Base-by-base conservation (phyloP, 2,329 filamentous ascomycete genomes). In the Aspergillus transmontanensis region DNA sequence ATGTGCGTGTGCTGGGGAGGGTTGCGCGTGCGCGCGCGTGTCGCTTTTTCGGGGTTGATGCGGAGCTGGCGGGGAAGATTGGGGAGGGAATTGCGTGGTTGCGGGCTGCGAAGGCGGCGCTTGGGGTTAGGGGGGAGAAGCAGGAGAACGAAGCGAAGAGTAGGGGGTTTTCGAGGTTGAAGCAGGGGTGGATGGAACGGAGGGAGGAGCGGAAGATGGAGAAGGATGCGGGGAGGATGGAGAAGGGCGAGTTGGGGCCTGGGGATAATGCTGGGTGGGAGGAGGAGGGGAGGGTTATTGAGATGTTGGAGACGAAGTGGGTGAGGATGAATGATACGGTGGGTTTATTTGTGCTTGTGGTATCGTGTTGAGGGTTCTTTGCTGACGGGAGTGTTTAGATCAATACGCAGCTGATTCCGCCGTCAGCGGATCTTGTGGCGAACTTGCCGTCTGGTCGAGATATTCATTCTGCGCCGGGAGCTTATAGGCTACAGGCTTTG, bases 301-400 rank as follows among this genome's bases (percentile, higher is more conserved):
- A 95, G 71, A 92, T 95, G 88, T 81, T 99, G 39, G 87, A 96
- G 70, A 85, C 84, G 43, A 97, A 97, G 76, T 97, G 95, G 94
- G 88, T 87, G 65, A 95, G 93, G 80, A 88, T 93, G 78, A 99
- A 99, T 73, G 93, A 97, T 77, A 96, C 92, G 21, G 92, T 96
- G 80, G 34, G 39, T 48, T 16, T 26, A 41, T 34, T 26, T 19
- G 6, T 36, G 14, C 34, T 16, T 36, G 34, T 1, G 1, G 0
- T 21, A 21, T 11, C 2, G 9, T 16, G 10, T 6, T 23, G 4
- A 32, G 28, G 30, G 28, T n/a, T 4, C 4, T 23, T 51, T 6
- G 11, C 64, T 59, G 56, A 73, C 43, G 66, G 30, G 7, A n/a
- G 39, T n/a, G 6, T 50, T 0, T 2, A 94, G 88, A 89, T 97